These are phyloP conservation scores for Colletotrichum caudatum DNA, from an alignment of 2,329 filamentous ascomycete species.

Conservation along the genomic window DNA sequence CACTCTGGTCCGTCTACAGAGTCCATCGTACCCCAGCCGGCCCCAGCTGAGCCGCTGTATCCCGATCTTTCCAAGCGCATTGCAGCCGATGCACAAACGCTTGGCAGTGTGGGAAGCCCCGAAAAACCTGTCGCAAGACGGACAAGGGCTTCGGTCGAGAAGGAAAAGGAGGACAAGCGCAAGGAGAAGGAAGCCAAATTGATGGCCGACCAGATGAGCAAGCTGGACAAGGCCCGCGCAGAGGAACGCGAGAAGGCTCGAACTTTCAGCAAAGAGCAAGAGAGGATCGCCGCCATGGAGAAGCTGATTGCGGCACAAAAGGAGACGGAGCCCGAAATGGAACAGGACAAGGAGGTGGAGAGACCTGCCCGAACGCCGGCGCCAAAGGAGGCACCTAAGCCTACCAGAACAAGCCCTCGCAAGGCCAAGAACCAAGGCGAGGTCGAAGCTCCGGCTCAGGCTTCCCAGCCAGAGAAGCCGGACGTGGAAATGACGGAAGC, in stretches of 20 bases:
- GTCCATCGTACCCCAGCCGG: slow-evolving; percentile 52
- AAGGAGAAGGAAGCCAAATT: slow-evolving; percentile 74
- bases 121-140: slow-evolving; percentile 58
- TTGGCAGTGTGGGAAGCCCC: slow-evolving; percentile 55
- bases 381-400: slow-evolving; percentile 57
- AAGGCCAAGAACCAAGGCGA: slow-evolving; percentile 57
- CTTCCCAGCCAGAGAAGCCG: slow-evolving; percentile 51
- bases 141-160: slow-evolving; percentile 70
- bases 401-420: slow-evolving; percentile 64
- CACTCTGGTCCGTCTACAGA: slow-evolving; percentile 62
- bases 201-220: slow-evolving; percentile 70
- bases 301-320: slow-evolving; percentile 65
- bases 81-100: slow-evolving; percentile 46
- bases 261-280: slow-evolving; percentile 69
- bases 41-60: slow-evolving; percentile 55
- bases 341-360: slow-evolving; percentile 41
- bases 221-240: slow-evolving; percentile 75
- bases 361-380: slow-evolving; percentile 47
- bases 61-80: slow-evolving; percentile 59
- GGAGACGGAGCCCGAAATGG: slow-evolving; percentile 33
- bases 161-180: slow-evolving; percentile 74
- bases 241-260: slow-evolving; percentile 78
- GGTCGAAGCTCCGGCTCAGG: slow-evolving; percentile 44
- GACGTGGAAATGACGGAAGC: slow-evolving; percentile 70
- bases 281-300: slow-evolving; percentile 65